These are phyloP conservation scores for Ogataea corticis DNA, from an alignment of 805 yeast species.

Conservation along the genomic window DNA sequence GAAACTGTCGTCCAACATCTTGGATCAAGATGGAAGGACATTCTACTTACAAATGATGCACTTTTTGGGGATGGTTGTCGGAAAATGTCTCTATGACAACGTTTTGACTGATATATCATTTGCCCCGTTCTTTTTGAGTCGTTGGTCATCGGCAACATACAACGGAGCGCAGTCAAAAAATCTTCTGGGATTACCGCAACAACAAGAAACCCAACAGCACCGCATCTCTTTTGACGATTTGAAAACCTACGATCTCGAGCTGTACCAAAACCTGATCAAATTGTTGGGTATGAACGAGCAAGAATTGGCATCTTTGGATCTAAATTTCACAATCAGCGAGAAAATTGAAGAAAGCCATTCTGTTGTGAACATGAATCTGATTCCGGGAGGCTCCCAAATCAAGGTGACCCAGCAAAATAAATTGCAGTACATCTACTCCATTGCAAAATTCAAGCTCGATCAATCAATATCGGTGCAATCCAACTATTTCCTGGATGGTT, in stretches of 20 bases:
- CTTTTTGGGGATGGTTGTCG: conserved; percentile 81
- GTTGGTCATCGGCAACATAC: conserved; percentile 44
- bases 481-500: conserved; percentile 64
- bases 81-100: conserved; percentile 85
- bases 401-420: conserved; percentile 63
- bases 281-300: conserved; percentile 53
- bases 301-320: conserved; percentile 58
- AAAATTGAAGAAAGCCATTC: conserved; percentile 35
- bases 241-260: conserved; percentile 63
- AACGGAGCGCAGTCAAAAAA: conserved; percentile 34
- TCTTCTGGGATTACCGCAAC: conserved; percentile 19
- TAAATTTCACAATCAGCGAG: conserved; percentile 67
- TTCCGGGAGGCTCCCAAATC: conserved; percentile 56
- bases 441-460: conserved; percentile 80
- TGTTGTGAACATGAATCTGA: conserved; percentile 52
- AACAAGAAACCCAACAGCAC: conserved; percentile 31
- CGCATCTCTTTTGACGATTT: conserved; percentile 79
- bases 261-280: conserved; percentile 65
- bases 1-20: conserved; percentile 28
- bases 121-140: conserved; percentile 80
- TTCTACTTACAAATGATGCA: conserved; percentile 37
- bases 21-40: conserved; percentile 24
- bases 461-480: conserved; percentile 59
- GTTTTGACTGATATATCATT: conserved; percentile 79
- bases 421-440: conserved; percentile 69